phyloP scores from a whole-genome alignment of 2,329 filamentous ascomycete genomes.

The Pestalotiopsis sp. region DNA sequence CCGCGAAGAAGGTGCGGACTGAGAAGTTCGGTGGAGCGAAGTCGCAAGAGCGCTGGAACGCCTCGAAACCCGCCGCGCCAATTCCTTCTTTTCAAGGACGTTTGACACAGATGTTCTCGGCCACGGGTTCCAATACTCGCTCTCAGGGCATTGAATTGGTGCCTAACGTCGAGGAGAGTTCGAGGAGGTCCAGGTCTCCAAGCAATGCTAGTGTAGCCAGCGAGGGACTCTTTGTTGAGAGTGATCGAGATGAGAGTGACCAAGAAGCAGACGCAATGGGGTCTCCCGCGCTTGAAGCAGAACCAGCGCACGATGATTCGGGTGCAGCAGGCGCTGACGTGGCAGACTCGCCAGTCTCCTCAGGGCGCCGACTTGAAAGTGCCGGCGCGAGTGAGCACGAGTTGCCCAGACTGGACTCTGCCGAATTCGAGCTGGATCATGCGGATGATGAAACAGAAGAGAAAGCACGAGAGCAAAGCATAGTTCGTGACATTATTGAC shows the following conservation, averaged over 20 bases:
- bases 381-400: slow-evolving; percentile 20
- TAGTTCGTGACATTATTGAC: slow-evolving; percentile 23
- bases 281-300: neutral
- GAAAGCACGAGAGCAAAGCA: slow-evolving; percentile 41
- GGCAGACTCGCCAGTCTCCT: neutral
- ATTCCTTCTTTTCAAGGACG: slow-evolving; percentile 44
- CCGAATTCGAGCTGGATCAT: slow-evolving; percentile 34
- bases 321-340: neutral
- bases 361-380: slow-evolving; percentile 27
- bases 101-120: slow-evolving; percentile 45
- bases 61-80: slow-evolving; percentile 22
- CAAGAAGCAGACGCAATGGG: neutral
- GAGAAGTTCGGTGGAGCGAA: slow-evolving; percentile 34
- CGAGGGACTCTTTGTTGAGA: slow-evolving; percentile 5
- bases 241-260: neutral
- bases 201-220: slow-evolving; percentile 1
- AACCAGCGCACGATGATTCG: slow-evolving; percentile 16
- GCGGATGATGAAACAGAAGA: slow-evolving; percentile 59
- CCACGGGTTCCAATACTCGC: slow-evolving; percentile 21
- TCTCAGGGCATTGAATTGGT: slow-evolving; percentile 15
- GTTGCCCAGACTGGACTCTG: neutral
- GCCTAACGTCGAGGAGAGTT: slow-evolving; percentile 14
- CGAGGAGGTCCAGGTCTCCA: slow-evolving; percentile 5
- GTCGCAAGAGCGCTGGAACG: slow-evolving; percentile 29
- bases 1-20: slow-evolving; percentile 46